These are phyloP conservation scores for Oryza australiensis DNA, from an alignment of 176 grass and related monocot genomes.

Conservation along the genomic window DNA sequence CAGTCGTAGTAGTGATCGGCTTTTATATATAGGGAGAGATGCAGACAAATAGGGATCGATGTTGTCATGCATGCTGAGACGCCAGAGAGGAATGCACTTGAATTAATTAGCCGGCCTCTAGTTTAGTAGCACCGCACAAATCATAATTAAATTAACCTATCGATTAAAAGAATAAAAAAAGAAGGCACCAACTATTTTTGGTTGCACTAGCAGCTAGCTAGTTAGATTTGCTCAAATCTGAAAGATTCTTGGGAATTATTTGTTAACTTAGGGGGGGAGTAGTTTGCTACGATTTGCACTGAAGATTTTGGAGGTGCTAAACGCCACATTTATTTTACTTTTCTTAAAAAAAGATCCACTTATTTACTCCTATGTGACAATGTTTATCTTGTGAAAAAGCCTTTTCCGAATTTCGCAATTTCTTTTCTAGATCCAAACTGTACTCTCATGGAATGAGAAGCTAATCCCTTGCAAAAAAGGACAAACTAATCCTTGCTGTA, in stretches of 20 bases:
- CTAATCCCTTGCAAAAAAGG: neutral
- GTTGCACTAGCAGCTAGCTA: slow-evolving; percentile 11
- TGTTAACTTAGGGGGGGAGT: neutral
- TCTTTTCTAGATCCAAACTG: neutral
- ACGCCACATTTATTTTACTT: neutral
- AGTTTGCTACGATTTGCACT: neutral
- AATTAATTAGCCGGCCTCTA: neutral
- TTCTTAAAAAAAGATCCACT: neutral
- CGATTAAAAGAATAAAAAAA: neutral
- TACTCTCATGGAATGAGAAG: neutral
- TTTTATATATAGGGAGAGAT: neutral
- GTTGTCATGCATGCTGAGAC: neutral
- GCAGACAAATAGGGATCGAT: slow-evolving; percentile 2
- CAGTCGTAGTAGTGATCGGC: neutral
- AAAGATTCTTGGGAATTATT: neutral
- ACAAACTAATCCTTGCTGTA: neutral
- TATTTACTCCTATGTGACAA: neutral
- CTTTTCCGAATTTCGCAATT: neutral
- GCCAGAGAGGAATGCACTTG: neutral
- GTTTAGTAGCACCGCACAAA: neutral
- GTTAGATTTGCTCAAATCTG: slow-evolving; percentile 39
- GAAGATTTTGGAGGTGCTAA: neutral
- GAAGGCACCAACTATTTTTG: neutral
- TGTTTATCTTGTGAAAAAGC: neutral
- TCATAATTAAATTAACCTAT: slow-evolving; percentile 3